Evolutionary conservation across 352 stramenopile species (phyloP), one percentile per base, ranked within the genome.

Genomic region (Globisporangium cylindrosporum): DNA sequence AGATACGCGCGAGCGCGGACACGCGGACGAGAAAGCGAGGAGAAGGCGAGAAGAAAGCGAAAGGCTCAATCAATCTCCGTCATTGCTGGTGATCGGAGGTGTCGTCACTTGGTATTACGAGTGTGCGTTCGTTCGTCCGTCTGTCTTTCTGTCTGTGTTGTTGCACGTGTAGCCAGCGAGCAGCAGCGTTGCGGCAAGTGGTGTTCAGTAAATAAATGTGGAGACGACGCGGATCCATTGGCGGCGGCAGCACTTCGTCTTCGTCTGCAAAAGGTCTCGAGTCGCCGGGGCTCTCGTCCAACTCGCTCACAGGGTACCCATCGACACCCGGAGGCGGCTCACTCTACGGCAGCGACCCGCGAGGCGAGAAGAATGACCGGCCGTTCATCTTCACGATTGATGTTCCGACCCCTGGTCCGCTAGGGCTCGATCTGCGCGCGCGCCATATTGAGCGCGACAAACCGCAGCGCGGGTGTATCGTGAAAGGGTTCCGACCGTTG

Each of bases 401-500:
- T 49, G 87, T 95, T 29, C 87, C 87, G 12, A 84, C 73, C 20
- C 76, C 76, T 0, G 87, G 87, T 0, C 85, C 87, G 15, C 76
- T 95, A 10, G 87, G 85, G 0, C 74, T 95, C 20, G 87, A 95
- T 58, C 65, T 95, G 32, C 81, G 82, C 8, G 87, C 87, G 51
- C 70, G 85, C 59, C 77, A 93, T 64, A 86, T 93, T 60, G 81
- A 93, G 55, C 84, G 83, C 25, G 83, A 89, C 59, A 87, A 90
- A 61, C 81, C 84, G 6, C 87, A 93, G 66, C 83, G 84, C 14
- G 87, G 87, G 9, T 87, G 84, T 24, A 78, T 93, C 18, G 87
- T 95, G 9, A 93, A 93, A 58, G 87, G 87, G 0, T 95, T 95
- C 65, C 85, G 84, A 0, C 82, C 83, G 14, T 57, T 93, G 6